Percentiles rank a stretch among this genome's conserved stretches.
phyloP scores from a whole-genome alignment of 768 basidiomycete genomes.

The Ephemerocybe angulata region DNA sequence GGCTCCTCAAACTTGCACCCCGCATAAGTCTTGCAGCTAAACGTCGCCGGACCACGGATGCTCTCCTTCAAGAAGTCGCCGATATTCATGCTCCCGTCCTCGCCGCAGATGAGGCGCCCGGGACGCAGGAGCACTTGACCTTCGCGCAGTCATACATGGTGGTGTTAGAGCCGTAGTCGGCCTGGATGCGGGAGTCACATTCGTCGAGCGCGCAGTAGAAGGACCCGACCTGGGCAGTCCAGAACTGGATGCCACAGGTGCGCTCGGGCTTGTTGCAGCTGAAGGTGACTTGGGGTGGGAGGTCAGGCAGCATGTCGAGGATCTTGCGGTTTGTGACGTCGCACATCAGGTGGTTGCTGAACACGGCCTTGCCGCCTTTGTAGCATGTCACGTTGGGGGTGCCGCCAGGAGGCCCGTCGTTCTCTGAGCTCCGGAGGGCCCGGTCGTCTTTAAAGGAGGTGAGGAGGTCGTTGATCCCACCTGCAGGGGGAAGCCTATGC shows the following conservation, averaged over 20 bases:
- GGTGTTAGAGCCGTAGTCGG: conserved; percentile 61
- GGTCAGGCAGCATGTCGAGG: conserved; percentile 79
- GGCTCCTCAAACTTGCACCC: conserved; percentile 93
- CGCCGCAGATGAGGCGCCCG: conserved; percentile 90
- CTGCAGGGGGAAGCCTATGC: conserved; percentile 69
- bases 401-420: too few species aligned
- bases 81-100: conserved; percentile 93
- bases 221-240: conserved; percentile 91
- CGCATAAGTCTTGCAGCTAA: conserved; percentile 67
- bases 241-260: conserved; percentile 94
- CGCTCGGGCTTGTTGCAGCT: conserved; percentile 65
- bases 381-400: conserved; percentile 95
- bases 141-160: conserved; percentile 80
- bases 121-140: conserved; percentile 92
- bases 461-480: conserved; percentile 17
- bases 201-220: conserved; percentile 88
- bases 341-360: conserved; percentile 96
- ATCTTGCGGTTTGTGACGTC: conserved; percentile 98
- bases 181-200: conserved; percentile 49
- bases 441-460: not conserved
- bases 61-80: conserved; percentile 87
- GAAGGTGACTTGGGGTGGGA: conserved; percentile 95
- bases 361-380: conserved; percentile 89
- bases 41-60: conserved; percentile 87
- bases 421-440: too few species aligned